A percentile compares a stretch with the other conserved stretches of the same genome.
Evolutionary conservation across 305 asterid species (phyloP).

Genomic region (Euphrasia arctica): DNA sequence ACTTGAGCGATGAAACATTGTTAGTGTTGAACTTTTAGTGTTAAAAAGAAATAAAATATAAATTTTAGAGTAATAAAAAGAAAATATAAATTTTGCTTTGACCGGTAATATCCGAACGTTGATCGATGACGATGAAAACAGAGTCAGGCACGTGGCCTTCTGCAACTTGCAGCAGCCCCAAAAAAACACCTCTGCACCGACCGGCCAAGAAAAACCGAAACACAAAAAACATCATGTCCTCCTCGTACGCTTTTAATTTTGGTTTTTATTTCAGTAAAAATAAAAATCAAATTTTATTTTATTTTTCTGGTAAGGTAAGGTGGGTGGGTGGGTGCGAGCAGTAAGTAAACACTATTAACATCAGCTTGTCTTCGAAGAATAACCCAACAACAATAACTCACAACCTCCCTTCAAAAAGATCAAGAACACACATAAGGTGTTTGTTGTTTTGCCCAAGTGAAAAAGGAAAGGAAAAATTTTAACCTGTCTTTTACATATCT

Average conservation of each 20-base stretch:
- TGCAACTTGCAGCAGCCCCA: conserved; percentile 16
- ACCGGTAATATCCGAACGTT: not conserved
- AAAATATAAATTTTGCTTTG: not conserved
- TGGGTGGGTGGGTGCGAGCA: not conserved
- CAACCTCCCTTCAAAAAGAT: conserved; percentile 28
- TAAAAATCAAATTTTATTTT: not conserved
- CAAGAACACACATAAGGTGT: not conserved
- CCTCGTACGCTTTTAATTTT: not conserved
- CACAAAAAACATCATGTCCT: conserved; percentile 1
- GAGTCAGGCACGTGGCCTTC: conserved; percentile 26
- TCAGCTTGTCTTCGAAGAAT: conserved; percentile 45
- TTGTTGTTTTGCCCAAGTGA: conserved; percentile 1
- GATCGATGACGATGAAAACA: not conserved
- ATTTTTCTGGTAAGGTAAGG: conserved; percentile 29
- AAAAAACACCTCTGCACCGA: conserved; percentile 5
- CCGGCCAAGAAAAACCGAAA: conserved; percentile 5
- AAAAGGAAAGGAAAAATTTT: not conserved
- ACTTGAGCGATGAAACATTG: no score
- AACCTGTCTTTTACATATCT: not conserved
- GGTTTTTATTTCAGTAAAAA: not conserved
- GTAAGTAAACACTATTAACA: conserved; percentile 25
- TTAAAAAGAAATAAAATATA: not conserved
- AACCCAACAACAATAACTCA: conserved; percentile 26
- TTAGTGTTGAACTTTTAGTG: no score
- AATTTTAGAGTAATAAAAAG: not conserved